These are phyloP conservation scores for Eucalyptus rudis DNA, from an alignment of 345 rosid species.

Conservation along the genomic window DNA sequence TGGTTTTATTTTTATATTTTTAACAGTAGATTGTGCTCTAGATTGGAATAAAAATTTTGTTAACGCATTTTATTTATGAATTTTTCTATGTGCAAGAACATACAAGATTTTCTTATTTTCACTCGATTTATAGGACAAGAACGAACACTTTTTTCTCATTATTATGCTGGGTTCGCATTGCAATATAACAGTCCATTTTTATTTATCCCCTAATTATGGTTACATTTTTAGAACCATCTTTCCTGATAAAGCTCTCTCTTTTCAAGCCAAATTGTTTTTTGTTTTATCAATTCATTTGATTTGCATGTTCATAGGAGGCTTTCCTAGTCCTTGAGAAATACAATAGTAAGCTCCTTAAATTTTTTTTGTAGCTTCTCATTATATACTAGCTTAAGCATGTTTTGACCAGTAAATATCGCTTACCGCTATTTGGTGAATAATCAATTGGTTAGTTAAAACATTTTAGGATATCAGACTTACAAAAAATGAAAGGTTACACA, in stretches of 20 bases:
- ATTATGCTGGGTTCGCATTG: background rate
- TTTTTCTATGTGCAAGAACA: background rate
- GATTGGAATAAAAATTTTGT: background rate
- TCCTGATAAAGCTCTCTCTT: background rate
- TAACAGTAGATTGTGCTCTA: background rate
- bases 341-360: background rate
- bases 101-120: background rate
- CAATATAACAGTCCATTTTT: background rate
- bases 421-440: background rate
- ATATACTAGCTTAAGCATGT: background rate
- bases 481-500: background rate
- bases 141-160: too few species aligned
- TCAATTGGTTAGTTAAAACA: background rate
- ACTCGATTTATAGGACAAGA: background rate
- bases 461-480: background rate
- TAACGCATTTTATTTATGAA: background rate
- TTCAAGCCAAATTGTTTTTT: background rate
- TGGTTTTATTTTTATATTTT: background rate
- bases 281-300: background rate
- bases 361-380: background rate
- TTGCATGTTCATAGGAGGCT: background rate
- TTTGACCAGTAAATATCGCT: background rate
- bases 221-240: background rate
- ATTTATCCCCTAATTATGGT: background rate
- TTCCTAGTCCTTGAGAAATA: background rate